Evolutionary conservation across 352 stramenopile genomes (phyloP).

Genomic region (Phytopythium mirpurense): DNA sequence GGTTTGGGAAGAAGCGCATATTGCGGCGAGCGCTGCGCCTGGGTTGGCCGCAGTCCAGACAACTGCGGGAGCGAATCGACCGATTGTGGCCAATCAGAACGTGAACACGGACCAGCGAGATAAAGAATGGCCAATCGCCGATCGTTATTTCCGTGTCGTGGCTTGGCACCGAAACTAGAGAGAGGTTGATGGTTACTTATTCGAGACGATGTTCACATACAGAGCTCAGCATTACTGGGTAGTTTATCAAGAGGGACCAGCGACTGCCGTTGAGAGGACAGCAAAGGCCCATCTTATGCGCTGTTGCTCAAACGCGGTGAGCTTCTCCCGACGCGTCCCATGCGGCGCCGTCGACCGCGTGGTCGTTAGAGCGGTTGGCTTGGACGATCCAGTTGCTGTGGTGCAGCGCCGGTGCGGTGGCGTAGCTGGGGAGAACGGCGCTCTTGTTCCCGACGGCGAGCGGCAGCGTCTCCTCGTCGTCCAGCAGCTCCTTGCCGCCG

Average conservation of each 20-base stretch:
- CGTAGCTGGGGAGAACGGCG: slow-evolving; percentile 6
- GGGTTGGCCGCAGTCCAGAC: no score
- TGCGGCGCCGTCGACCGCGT: not conserved
- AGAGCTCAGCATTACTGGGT: not conserved
- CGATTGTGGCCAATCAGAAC: slow-evolving; percentile 1
- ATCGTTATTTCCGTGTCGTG: not conserved
- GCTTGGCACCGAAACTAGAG: not conserved
- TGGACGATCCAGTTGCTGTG: not conserved
- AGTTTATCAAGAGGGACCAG: not conserved
- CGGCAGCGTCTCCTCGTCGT: slow-evolving; percentile 29
- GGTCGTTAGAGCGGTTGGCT: not conserved
- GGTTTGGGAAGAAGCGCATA: not conserved
- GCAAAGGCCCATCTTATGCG: no score
- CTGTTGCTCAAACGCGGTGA: not conserved
- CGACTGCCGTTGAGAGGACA: no score
- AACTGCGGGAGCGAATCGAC: not conserved
- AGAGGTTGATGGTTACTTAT: not conserved
- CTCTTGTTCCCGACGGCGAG: slow-evolving; percentile 28
- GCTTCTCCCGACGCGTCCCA: not conserved
- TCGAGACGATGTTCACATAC: not conserved
- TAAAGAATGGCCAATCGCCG: not conserved
- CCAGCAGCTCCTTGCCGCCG: slow-evolving; percentile 8
- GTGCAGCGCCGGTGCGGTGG: no score
- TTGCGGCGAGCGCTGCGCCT: no score
- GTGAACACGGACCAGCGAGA: not conserved